Conservation (phyloP, 768 basidiomycete genomes). For the Lentinula boryana region DNA sequence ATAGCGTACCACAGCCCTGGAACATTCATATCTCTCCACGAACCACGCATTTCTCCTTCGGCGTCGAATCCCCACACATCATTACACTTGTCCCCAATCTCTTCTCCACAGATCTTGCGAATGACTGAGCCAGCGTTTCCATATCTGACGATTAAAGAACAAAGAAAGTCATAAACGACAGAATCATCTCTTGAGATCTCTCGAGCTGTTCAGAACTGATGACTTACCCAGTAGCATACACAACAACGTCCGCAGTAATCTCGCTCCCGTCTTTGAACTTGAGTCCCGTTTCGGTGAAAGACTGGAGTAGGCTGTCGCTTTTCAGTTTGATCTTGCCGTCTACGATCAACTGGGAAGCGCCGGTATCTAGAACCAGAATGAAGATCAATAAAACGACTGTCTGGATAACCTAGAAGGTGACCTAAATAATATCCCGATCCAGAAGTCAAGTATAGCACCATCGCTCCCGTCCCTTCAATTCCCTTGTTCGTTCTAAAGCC, state of each 20-base stretch:
- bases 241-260: constrained; percentile 46
- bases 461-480: constrained; percentile 43
- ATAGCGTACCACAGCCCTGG: constrained; percentile 54
- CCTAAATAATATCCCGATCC: constrained; percentile 69
- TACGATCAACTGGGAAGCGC: constrained; percentile 54
- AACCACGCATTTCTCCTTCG: constrained; percentile 55
- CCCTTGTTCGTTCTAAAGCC: constrained; percentile 56
- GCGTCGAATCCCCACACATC: constrained; percentile 61
- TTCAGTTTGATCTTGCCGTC: constrained; percentile 71
- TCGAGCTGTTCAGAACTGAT: background rate
- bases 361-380: constrained; percentile 34
- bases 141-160: constrained; percentile 24
- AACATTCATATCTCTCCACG: constrained; percentile 45
- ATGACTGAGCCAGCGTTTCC: constrained; percentile 36
- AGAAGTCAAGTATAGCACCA: constrained; percentile 38
- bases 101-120: constrained; percentile 38
- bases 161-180: background rate
- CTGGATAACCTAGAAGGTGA: constrained; percentile 12
- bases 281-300: constrained; percentile 36
- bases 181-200: no score
- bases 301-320: constrained; percentile 45
- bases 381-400: background rate
- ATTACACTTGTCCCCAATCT: constrained; percentile 37
- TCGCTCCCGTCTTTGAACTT: constrained; percentile 42
- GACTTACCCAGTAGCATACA: constrained; percentile 53